Base-by-base conservation (phyloP, 202 grass and related monocot species). In the Eragrostis tef region DNA sequence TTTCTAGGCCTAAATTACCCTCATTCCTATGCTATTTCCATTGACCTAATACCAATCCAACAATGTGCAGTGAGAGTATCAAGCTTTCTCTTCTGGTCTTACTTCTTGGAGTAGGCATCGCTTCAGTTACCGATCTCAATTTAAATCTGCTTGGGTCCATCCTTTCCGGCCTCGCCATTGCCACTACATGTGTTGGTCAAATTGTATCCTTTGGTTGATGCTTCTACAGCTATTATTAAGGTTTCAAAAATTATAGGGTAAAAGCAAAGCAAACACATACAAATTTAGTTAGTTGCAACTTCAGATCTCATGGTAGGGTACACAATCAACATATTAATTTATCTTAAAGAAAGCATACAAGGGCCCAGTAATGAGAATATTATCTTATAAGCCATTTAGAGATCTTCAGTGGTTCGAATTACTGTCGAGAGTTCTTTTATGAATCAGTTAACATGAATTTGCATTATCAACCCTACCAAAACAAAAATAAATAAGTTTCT, bases 101-200 rank as follows among this genome's bases (percentile, higher is more conserved):
- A 67, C 90, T 99, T 79, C 85, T 99, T 77, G 96, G 96, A 90
- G 96, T 99, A 71, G 96, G 90, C 70, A 96, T 99, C 12, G 96
- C 96, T 68, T 99, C 96, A 54, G 66, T 99, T 75, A 99, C 96
- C 25, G 96, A 99, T 96, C 90, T 99, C 44, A 88, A 99, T 56
- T 85, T 99, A 82, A 99, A 99, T 87, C 48, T 93, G 72, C 90
- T 96, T 70, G 96, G 96, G 63, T 99, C 96, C 7, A 7, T 96
- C 74, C 90, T 99, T 73, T 99, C 96, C 62, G 90, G 77, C 58
- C 90, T 99, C 3, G 96, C 96, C 45, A 96, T 99, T 43, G 96
- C 91, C 56, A 99, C 96, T 9, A 99, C 96, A 51, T 99, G 96
- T 62, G 89, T 99, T 49, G 91, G 96, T 11, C 96, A 99, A 93